Conservation (phyloP, 208 protist genomes). For the Leishmania lainsoni region DNA sequence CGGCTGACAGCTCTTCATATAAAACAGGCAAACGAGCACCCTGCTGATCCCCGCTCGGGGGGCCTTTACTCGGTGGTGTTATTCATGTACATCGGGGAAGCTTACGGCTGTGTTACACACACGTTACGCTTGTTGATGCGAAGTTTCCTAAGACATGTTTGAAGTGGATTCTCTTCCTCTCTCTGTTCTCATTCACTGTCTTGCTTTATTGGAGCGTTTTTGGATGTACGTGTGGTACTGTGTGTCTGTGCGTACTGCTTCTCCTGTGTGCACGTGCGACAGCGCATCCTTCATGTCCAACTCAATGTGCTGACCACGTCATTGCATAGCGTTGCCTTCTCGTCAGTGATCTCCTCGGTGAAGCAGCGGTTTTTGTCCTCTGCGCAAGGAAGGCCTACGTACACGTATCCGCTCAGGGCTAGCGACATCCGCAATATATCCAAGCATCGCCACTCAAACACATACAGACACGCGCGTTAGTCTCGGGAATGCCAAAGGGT, state of each 20-base stretch:
- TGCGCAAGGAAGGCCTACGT: background rate
- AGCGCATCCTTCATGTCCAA: no score
- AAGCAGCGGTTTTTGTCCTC: background rate
- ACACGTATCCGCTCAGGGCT: background rate
- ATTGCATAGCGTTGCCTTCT: background rate
- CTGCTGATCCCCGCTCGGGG: background rate
- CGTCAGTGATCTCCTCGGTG: background rate
- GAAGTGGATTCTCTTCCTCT: background rate
- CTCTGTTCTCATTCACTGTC: background rate
- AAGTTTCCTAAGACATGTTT: background rate
- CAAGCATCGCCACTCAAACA: background rate
- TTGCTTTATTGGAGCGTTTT: background rate
- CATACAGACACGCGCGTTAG: background rate
- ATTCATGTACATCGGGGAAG: background rate
- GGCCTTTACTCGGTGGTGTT: background rate
- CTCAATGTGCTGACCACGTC: background rate
- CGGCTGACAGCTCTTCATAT: background rate
- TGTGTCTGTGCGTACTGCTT: background rate
- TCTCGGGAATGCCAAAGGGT: conserved; percentile 3
- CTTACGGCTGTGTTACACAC: background rate
- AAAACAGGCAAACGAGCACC: background rate
- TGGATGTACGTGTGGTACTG: background rate
- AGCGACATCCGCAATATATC: background rate
- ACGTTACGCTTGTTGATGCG: background rate
- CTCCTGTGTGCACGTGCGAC: background rate